Evolutionary conservation across 2,329 filamentous ascomycete genomes (phyloP), one percentile per base, ranked within the genome.

Genomic region (Sporothrix luriei): DNA sequence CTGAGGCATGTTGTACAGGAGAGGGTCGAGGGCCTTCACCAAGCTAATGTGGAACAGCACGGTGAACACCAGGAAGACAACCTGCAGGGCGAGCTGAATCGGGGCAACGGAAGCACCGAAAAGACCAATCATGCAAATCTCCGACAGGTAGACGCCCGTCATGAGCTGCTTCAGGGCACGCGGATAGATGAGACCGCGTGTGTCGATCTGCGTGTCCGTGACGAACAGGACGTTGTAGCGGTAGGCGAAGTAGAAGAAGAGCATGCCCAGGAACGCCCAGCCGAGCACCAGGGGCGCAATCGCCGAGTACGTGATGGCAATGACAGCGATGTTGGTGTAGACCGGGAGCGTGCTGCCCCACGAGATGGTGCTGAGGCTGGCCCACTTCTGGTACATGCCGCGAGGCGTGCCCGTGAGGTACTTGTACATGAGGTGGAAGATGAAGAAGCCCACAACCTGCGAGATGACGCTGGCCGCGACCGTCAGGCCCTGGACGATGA

Each of bases 221-320:
- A 96, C 92, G 77, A 92, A 97, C 26, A 97, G 83, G 66, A 97
- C 79, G 80, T 95, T 94, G 84, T 97, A 97, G 43, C 91, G 88
- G 82, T 93, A 97, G 67, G 92, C 91, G 66, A 93, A 84, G 79
- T 96, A 96, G 82, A 97, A 93, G 66, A 96, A 82, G 51, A 83
- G 86, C 73, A 97, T 86, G 49, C 91, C 93, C 54, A 94, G 82
- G 3, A 90, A 88, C 0, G 92, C 91, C 78, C 96, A 97, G 66
- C 90, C 89, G n/a, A 97, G 84, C 65, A 97, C 88, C 7, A 97
- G 81, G 0, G 93, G 94, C 0, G 93, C 91, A 74, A 97, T 94
- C 74, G 90, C 89, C 1, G 92, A 89, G 77, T 96, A 97, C 11
- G 89, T 90, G 73, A 97, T 90, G 67, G 83, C 90, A 76, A 94